Base-by-base conservation (phyloP, 345 rosid genomes). In the Trapa bicornis region DNA sequence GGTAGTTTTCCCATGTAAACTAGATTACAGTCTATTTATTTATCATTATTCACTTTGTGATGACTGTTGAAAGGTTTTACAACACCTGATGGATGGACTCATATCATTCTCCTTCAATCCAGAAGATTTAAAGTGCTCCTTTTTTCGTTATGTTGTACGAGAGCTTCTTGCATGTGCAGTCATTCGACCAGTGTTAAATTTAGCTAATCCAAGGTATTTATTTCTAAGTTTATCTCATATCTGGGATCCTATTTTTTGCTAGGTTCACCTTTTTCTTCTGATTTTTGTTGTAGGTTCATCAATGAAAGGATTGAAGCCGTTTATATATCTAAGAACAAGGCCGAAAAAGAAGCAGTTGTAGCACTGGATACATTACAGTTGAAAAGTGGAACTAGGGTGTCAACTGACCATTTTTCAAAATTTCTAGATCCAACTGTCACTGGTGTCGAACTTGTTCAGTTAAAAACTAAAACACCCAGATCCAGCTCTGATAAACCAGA, bases 151-250 rank as follows among this genome's bases (percentile, higher is more conserved):
- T 76, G 72, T 84, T 63, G 93, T 64, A 33, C 86, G 97, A 79
- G 99, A 95, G 76, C 89, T 95, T 79, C 96, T 91, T 79, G 88
- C 97, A 50, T 91, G 96, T 82, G 88, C 96, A 38, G 96, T 95
- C 56, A 84, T 91, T 74, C 88, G 97, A 61, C 99, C 97, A 41
- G 86, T 95, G 69, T 39, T 95, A 72, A 95, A 95, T 74, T 78
- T 95, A 76, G 97, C 88, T 67, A 89, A 67, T 80, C 97, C 99
- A 65, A 85, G 96, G 99, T 88, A 77, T 66, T 68, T 14, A 33
- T 15, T 64, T 68, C 64, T 68, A 47, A 67, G 69, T 42, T 75
- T 36, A 52, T 48, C 67, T 61, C 63, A 56, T 61, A 65, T 6
- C 17, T 61, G 35, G 10, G 48, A 17, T 56, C 47, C 29, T 60